These are phyloP conservation scores for Obelidium mucronatum DNA, from an alignment of 192 early-diverging fungal species.

Conservation along the genomic window DNA sequence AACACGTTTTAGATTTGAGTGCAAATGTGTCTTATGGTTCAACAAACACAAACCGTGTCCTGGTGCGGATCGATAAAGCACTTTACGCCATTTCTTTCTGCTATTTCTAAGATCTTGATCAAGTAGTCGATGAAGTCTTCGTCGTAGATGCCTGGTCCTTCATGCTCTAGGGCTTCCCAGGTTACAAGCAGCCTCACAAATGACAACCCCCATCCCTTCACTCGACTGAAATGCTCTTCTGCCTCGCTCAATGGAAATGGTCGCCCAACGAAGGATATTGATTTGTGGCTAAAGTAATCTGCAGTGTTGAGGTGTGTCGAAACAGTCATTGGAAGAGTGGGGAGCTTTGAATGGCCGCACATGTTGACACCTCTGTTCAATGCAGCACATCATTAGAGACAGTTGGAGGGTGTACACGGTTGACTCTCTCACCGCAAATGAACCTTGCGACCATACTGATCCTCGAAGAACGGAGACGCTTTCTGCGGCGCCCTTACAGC, in stretches of 20 bases:
- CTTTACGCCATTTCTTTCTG: slow-evolving; percentile 77
- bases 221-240: slow-evolving; percentile 74
- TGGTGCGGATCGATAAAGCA: slow-evolving; percentile 91
- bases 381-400: neutral
- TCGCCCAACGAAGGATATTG: slow-evolving; percentile 79
- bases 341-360: slow-evolving; percentile 79
- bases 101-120: slow-evolving; percentile 65
- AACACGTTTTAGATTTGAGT: neutral
- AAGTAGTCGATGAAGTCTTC: slow-evolving; percentile 83
- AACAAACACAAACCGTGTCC: slow-evolving; percentile 58
- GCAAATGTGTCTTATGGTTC: neutral
- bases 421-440: slow-evolving; percentile 37
- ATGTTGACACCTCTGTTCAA: slow-evolving; percentile 73
- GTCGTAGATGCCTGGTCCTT: slow-evolving; percentile 80
- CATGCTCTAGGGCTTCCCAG: slow-evolving; percentile 84
- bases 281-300: slow-evolving; percentile 68
- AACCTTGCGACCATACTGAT: slow-evolving; percentile 46
- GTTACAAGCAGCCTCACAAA: slow-evolving; percentile 80
- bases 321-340: slow-evolving; percentile 63
- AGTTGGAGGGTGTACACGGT: neutral
- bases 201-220: slow-evolving; percentile 82
- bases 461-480: slow-evolving; percentile 32
- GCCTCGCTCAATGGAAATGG: slow-evolving; percentile 81
- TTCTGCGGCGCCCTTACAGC: neutral
- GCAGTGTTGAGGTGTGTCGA: slow-evolving; percentile 68